Evolutionary conservation across 139 green algal genomes (phyloP).

Genomic region (Pedinophyceae sp.): DNA sequence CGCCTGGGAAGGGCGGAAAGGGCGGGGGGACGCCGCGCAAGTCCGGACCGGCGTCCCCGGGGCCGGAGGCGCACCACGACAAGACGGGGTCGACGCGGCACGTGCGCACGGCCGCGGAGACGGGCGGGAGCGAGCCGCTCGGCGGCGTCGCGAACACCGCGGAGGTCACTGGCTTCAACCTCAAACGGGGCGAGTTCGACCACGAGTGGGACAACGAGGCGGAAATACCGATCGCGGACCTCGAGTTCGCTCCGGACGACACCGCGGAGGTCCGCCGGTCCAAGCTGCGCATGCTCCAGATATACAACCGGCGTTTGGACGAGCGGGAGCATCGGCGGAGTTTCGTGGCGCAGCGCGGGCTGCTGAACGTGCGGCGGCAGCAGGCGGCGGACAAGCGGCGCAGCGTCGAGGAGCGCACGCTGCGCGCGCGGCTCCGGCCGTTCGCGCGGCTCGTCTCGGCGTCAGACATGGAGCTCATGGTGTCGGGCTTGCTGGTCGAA

Average conservation of each 20-base stretch:
- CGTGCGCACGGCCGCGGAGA: too few relatives aligned
- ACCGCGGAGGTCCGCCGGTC: not conserved
- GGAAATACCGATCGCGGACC: constrained; percentile 1
- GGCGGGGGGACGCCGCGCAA: not conserved
- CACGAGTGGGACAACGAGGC: constrained; percentile 6
- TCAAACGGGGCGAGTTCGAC: constrained; percentile 2
- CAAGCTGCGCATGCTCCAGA: constrained; percentile 3
- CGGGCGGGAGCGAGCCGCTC: too few relatives aligned
- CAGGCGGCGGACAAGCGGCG: not conserved
- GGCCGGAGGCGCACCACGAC: not conserved
- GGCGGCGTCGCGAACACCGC: not conserved
- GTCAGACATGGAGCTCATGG: not conserved
- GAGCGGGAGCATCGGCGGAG: not conserved
- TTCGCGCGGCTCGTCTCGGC: not conserved
- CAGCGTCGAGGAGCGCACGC: not conserved
- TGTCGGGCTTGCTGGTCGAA: not conserved
- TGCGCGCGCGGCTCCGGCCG: not conserved
- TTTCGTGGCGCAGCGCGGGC: not conserved
- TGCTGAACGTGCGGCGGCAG: constrained; percentile 5
- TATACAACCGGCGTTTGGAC: not conserved
- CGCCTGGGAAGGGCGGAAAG: not conserved
- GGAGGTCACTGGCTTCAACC: constrained; percentile 3
- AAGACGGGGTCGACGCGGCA: not conserved
- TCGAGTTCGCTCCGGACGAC: constrained; percentile 1
- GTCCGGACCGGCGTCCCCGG: too few relatives aligned